Conservation (phyloP, 2,329 filamentous ascomycete species). For the Bimuria novae-zelandiae region DNA sequence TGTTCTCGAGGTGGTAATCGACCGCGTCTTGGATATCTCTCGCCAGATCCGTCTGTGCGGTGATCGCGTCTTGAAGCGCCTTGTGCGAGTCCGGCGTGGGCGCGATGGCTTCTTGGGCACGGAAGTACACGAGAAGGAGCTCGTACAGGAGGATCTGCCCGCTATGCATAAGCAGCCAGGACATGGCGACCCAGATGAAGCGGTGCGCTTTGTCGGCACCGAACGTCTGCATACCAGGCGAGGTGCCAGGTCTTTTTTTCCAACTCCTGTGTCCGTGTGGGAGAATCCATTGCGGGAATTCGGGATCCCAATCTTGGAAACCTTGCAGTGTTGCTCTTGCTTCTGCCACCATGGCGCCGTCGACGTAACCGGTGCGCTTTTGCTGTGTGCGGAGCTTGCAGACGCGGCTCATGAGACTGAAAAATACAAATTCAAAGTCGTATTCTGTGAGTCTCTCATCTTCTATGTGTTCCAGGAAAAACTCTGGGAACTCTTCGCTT, state of each 20-base stretch:
- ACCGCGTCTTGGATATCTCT: slow-evolving; percentile 14
- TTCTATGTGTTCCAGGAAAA: slow-evolving; percentile 10
- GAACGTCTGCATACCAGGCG: neutral
- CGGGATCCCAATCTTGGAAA: slow-evolving; percentile 9
- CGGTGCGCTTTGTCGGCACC: slow-evolving; percentile 11
- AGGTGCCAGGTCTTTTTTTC: slow-evolving; percentile 1
- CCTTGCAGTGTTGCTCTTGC: slow-evolving; percentile 7
- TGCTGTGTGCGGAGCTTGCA: slow-evolving; percentile 14
- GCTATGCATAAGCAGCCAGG: slow-evolving; percentile 16
- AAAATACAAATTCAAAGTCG: slow-evolving; percentile 16
- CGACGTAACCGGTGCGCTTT: slow-evolving; percentile 16
- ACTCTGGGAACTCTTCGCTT: slow-evolving; percentile 14
- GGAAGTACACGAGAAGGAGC: slow-evolving; percentile 15
- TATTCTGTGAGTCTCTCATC: slow-evolving; percentile 9
- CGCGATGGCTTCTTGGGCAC: neutral
- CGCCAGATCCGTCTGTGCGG: slow-evolving; percentile 6
- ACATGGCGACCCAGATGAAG: slow-evolving; percentile 14
- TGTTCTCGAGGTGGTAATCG: slow-evolving; percentile 13
- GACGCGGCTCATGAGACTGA: slow-evolving; percentile 13
- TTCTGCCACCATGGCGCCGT: slow-evolving; percentile 11
- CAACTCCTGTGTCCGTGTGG: neutral
- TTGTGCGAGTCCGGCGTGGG: neutral
- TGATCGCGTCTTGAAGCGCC: slow-evolving; percentile 1
- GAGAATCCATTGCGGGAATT: neutral
- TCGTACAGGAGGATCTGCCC: slow-evolving; percentile 15